Evolutionary conservation across 2,329 filamentous ascomycete species (phyloP), one percentile per base, ranked within the genome.

Genomic region (Colletotrichum kahawae): DNA sequence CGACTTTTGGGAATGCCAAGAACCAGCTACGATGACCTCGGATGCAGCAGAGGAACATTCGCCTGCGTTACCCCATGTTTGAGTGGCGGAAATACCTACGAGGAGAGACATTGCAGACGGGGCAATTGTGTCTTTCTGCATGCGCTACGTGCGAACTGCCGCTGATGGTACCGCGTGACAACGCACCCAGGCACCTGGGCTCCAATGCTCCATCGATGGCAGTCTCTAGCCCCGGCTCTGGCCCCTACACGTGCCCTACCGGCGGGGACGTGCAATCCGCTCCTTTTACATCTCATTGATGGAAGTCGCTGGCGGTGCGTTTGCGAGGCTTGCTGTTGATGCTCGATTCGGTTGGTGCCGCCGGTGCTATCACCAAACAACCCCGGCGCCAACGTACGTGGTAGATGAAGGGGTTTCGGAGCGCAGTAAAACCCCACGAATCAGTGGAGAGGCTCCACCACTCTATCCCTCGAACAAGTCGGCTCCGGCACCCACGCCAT

Each of bases 361-460:
- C 71, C 67, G 71, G 63, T 63, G 68, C 54, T 48, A 64, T 75
- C 68, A 36, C 38, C 27, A 59, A 68, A 18, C 43, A 67, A 48
- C 38, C 63, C 63, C 63, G 54, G 68, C 34, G 63, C 27, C 43
- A n/a, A 67, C 33, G 48, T 56, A 31, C 29, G 33, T 63, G 62
- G 27, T 67, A 75, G 69, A 75, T 75, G 68, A 75, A 75, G 63
- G 71, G 72, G 72, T 67, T 12, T 36, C 54, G 36, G 56, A 67
- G 56, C 34, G 63, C 72, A 63, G 66, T 57, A 67, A 48, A 67
- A 33, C 56, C 72, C 72, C 72, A 75, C 63, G 72, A 71, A 74
- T 71, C 68, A 71, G 68, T 63, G 68, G 68, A 48, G 38, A 33
- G 33, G 21, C 33, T 34, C 72, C 68, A 67, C 72, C 62, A 63